These are phyloP conservation scores for Aspergillus tanneri DNA, from an alignment of 2,329 filamentous ascomycete species.

Conservation along the genomic window DNA sequence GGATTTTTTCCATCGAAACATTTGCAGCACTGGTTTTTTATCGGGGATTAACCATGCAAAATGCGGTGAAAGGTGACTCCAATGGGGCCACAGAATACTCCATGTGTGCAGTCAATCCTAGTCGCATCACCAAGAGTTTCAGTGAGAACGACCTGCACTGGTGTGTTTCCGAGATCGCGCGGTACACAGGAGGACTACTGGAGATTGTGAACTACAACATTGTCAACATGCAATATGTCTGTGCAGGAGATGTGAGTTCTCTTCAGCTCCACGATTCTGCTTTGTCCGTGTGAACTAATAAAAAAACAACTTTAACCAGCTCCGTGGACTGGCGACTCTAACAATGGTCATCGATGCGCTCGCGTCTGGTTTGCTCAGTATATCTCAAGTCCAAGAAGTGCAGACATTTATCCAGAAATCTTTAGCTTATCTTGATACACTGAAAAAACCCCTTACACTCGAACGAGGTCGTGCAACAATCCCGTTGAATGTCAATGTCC, in stretches of 20 bases:
- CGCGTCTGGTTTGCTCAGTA: too few species aligned
- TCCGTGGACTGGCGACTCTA: too few species aligned
- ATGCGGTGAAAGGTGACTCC: conserved; percentile 94
- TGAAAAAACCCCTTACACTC: too few species aligned
- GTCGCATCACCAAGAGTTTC: conserved; percentile 97
- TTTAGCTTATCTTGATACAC: too few species aligned
- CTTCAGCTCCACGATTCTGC: too few species aligned
- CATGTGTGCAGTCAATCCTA: conserved; percentile 99
- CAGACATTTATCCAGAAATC: too few species aligned
- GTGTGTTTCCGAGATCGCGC: conserved; percentile 90
- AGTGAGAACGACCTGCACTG: conserved; percentile 97
- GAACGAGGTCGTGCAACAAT: too few species aligned
- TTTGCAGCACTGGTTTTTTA: conserved; percentile 99
- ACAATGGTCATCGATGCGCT: too few species aligned
- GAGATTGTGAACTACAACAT: conserved; percentile 98
- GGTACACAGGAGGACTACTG: conserved; percentile 90
- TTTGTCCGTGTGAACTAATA: too few species aligned
- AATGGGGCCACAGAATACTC: conserved; percentile 94
- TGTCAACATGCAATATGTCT: conserved; percentile 69
- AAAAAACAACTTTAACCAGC: too few species aligned
- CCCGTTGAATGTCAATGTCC: too few species aligned
- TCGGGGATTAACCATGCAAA: conserved; percentile 97
- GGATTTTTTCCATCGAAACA: conserved; percentile 98
- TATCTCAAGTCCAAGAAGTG: too few species aligned
- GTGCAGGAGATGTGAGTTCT: conserved; percentile 59